Evolutionary conservation across 2,329 filamentous ascomycete genomes (phyloP), one percentile per base, ranked within the genome.

Genomic region (Pseudogymnoascus sp.): DNA sequence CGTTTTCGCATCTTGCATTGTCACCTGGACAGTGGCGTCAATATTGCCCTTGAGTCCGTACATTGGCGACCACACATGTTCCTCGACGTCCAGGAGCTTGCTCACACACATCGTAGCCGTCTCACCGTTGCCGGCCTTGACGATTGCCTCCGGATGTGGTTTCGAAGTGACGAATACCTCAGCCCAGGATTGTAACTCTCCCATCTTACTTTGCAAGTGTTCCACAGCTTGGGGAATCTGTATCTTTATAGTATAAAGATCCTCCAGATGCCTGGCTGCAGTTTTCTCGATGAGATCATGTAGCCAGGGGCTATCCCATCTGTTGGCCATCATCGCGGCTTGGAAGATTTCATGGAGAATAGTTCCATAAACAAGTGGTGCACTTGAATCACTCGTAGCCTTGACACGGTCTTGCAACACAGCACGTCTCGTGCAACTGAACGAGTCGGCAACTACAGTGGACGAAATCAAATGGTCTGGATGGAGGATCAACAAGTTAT

Each of bases 1-100:
- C 23, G 85, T 4, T 55, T 82, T 78, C 26, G 85, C 83, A 63
- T 96, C 89, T 62, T 84, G 79, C 79, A 97, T 89, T 0, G 83
- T 85, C 14, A 94, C 89, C 76, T 99, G 91, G 0, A 99, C 90
- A 0, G 94, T 97, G 29, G 94, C 94, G 76, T 99, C 94, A 64
- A 99, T 94, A 69, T 97, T 99, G 31, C 94, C 94, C 74, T 99
- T 99, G 14, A 99, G 80, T 0, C 94, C 94, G 72, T 96, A 99
- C 85, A 92, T 93, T 0, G 94, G 94, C 6, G 93, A 97, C 94
- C 94, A 99, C 29, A 99, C 87, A 72, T 97, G 94, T 74, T 99
- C 94, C 73, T 99, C 94, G 8, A 99, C 90, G 72, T 97, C 94
- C 12, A 99, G 86, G 29, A 99, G 80, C 72, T 97, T 99, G 70